Conservation (phyloP, 208 protist species). For the Sergeia podlipaevii region DNA sequence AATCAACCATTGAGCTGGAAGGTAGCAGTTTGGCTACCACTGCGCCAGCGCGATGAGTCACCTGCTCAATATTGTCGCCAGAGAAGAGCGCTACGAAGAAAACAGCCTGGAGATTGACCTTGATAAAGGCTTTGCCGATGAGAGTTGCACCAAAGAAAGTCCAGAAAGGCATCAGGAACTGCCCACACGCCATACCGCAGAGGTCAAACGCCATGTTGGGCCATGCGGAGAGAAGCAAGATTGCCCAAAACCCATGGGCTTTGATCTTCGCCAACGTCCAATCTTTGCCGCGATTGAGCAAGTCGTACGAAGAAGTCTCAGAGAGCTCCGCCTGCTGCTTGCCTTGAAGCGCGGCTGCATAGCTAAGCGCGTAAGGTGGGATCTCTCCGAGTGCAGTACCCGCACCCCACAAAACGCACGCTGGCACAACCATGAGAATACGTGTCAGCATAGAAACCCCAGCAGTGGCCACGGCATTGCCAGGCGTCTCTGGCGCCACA, state of each 20-base stretch:
- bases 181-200: constrained; percentile 95
- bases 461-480: background rate
- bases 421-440: constrained; percentile 68
- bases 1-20: constrained; percentile 20
- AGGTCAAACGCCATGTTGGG: constrained; percentile 98
- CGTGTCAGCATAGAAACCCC: constrained; percentile 26
- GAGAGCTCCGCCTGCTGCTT: constrained; percentile 42
- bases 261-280: constrained; percentile 79
- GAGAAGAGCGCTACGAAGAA: constrained; percentile 90
- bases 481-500: constrained; percentile 13
- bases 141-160: constrained; percentile 96
- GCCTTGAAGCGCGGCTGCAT: constrained; percentile 77
- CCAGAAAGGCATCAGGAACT: constrained; percentile 96
- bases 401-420: constrained; percentile 91
- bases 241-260: constrained; percentile 92
- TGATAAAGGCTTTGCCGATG: constrained; percentile 94
- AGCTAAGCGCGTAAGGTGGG: constrained; percentile 95
- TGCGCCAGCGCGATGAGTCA: constrained; percentile 29
- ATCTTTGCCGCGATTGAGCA: constrained; percentile 73
- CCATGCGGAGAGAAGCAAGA: constrained; percentile 93
- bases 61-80: constrained; percentile 70
- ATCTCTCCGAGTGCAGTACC: constrained; percentile 97
- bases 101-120: constrained; percentile 84
- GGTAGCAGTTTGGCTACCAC: constrained; percentile 19
- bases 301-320: constrained; percentile 34